Conservation (phyloP, 768 basidiomycete species). For the Lentinula detonsa region DNA sequence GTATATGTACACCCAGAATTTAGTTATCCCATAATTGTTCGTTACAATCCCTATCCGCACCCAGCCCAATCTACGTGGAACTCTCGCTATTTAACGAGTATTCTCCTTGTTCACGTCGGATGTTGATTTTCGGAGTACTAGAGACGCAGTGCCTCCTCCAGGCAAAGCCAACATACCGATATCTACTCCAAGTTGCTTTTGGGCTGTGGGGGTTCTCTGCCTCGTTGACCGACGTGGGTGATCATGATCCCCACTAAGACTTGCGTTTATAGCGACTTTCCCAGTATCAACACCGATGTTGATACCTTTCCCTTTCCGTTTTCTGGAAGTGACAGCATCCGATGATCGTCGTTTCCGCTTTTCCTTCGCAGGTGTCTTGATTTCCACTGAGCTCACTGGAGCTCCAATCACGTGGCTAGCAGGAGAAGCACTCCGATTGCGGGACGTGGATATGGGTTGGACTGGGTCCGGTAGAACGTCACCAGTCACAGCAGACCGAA, state of each 20-base stretch:
- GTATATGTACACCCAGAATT: too few relatives aligned
- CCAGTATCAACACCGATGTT: not conserved
- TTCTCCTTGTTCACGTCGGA: not conserved
- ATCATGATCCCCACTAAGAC: too few relatives aligned
- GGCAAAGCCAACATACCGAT: not conserved
- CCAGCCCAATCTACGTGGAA: too few relatives aligned
- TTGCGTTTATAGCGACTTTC: too few relatives aligned
- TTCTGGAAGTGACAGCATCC: not conserved
- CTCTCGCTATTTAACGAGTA: too few relatives aligned
- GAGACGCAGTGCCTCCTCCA: not conserved
- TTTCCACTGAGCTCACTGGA: not conserved
- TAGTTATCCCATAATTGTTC: too few relatives aligned
- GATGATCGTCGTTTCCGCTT: not conserved
- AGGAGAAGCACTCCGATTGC: not conserved
- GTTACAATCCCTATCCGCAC: too few relatives aligned
- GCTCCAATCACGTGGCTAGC: not conserved
- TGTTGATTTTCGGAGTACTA: not conserved
- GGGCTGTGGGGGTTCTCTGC: not conserved
- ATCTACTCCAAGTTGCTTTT: not conserved
- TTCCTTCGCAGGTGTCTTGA: not conserved
- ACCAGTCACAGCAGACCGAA: not conserved
- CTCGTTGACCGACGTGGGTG: constrained; percentile 1
- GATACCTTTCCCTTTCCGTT: not conserved
- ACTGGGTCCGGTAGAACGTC: not conserved
- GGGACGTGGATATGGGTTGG: not conserved